A percentile compares a stretch with the other conserved stretches of the same genome.
These are phyloP conservation scores for Rhodomyrtus tomentosa DNA, from an alignment of 345 rosid genomes.

Conservation along the genomic window DNA sequence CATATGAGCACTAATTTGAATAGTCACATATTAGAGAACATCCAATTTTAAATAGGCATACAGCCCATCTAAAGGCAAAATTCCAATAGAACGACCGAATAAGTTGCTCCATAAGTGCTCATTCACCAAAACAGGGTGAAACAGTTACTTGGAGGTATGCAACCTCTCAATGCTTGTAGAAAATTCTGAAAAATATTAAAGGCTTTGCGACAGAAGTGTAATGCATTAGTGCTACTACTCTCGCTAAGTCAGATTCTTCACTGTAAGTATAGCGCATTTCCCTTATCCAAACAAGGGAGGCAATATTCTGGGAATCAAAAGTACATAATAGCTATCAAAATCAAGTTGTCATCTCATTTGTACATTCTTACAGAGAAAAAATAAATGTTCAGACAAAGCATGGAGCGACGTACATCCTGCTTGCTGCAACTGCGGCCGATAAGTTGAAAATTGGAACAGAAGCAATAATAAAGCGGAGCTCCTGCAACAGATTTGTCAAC, in stretches of 20 bases:
- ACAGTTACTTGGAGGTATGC: background rate
- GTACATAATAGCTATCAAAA: background rate
- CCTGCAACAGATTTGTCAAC: conserved; percentile 34
- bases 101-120: background rate
- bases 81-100: background rate
- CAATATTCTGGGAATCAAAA: background rate
- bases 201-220: background rate
- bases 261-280: background rate
- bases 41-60: background rate
- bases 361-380: background rate
- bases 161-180: background rate
- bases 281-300: background rate
- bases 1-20: background rate
- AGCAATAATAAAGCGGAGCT: conserved; percentile 88
- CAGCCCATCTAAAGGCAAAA: background rate
- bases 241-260: background rate
- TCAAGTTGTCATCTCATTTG: background rate
- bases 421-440: conserved; percentile 85
- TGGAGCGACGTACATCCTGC: conserved; percentile 51
- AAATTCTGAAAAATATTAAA: background rate
- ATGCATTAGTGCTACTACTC: background rate
- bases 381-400: background rate
- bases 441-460: conserved; percentile 92
- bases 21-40: background rate
- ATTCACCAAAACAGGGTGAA: background rate